phyloP scores from a whole-genome alignment of 2,329 filamentous ascomycete genomes.

The Aspergillus sp. region DNA sequence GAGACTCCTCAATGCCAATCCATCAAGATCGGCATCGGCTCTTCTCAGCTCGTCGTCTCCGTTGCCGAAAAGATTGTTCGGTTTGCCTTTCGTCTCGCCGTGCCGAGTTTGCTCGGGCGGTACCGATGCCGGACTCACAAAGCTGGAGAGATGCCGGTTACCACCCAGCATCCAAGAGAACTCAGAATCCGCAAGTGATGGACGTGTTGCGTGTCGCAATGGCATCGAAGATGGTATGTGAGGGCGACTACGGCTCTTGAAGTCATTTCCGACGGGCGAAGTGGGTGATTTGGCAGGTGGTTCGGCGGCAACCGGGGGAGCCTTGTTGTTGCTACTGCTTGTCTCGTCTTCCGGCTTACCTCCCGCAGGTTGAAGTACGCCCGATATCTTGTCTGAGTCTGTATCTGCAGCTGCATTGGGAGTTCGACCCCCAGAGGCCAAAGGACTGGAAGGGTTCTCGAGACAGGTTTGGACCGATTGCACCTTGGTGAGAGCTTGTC shows the following conservation, averaged over 20 bases:
- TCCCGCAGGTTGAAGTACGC: neutral
- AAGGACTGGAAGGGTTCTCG: conserved; percentile 37
- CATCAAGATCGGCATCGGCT: conserved; percentile 35
- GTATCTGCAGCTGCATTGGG: conserved; percentile 6
- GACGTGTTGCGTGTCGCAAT: conserved; percentile 30
- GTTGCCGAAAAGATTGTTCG: conserved; percentile 35
- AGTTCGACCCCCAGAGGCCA: conserved; percentile 11
- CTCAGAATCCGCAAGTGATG: conserved; percentile 46
- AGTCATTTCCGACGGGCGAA: conserved; percentile 11
- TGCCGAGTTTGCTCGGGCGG: conserved; percentile 45
- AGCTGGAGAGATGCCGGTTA: conserved; percentile 43
- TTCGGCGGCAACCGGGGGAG: conserved; percentile 6
- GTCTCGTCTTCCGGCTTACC: conserved; percentile 1
- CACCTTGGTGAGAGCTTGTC: conserved; percentile 39
- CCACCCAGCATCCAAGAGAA: conserved; percentile 54
- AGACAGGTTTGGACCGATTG: conserved; percentile 46
- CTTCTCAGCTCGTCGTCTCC: conserved; percentile 30
- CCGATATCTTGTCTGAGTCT: conserved; percentile 1
- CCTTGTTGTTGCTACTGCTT: conserved; percentile 4
- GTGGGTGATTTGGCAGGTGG: conserved; percentile 2
- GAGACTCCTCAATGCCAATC: conserved; percentile 42
- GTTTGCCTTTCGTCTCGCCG: conserved; percentile 29
- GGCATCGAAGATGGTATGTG: conserved; percentile 21
- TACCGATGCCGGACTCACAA: conserved; percentile 46
- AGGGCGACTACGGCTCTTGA: conserved; percentile 1